phyloP scores from a whole-genome alignment of 2,329 filamentous ascomycete species.

The Aspergillus caelatus region DNA sequence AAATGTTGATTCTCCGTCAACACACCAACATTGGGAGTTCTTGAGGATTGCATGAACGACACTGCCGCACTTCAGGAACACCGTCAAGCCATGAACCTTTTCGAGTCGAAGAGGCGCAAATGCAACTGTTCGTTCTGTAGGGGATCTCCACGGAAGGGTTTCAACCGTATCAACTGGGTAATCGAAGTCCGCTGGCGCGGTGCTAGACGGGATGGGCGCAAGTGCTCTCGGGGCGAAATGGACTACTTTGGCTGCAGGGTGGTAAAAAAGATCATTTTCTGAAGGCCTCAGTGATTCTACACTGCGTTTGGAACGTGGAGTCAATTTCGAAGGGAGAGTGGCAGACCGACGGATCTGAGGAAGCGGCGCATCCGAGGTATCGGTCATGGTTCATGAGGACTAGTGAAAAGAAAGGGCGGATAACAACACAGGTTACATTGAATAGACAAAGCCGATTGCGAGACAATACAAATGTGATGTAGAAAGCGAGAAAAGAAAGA shows the following conservation, averaged over 20 bases:
- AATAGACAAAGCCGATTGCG: conserved; percentile 9
- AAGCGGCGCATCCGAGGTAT: conserved; percentile 32
- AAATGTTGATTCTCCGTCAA: conserved; percentile 81
- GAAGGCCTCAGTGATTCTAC: conserved; percentile 31
- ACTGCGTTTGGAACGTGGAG: conserved; percentile 30
- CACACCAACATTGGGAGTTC: conserved; percentile 91
- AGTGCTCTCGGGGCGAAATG: conserved; percentile 57
- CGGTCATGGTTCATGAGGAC: conserved; percentile 33
- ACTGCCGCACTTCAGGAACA: conserved; percentile 82
- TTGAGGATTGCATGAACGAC: conserved; percentile 85
- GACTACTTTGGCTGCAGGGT: conserved; percentile 72
- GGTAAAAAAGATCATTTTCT: conserved; percentile 64
- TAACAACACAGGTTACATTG: conserved; percentile 20
- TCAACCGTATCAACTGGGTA: conserved; percentile 59
- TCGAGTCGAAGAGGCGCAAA: conserved; percentile 83
- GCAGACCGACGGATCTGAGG: conserved; percentile 36
- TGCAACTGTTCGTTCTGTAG: conserved; percentile 80
- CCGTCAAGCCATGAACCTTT: conserved; percentile 80
- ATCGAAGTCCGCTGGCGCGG: conserved; percentile 46
- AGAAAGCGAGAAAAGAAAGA: conserved; percentile 7
- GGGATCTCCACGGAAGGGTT: conserved; percentile 71
- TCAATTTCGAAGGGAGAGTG: conserved; percentile 41
- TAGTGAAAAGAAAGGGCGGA: conserved; percentile 7
- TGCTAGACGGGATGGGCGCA: conserved; percentile 47
- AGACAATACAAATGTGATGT: background rate